Evolutionary conservation across 2,329 filamentous ascomycete species (phyloP).

Genomic region (Penicillium sp.): DNA sequence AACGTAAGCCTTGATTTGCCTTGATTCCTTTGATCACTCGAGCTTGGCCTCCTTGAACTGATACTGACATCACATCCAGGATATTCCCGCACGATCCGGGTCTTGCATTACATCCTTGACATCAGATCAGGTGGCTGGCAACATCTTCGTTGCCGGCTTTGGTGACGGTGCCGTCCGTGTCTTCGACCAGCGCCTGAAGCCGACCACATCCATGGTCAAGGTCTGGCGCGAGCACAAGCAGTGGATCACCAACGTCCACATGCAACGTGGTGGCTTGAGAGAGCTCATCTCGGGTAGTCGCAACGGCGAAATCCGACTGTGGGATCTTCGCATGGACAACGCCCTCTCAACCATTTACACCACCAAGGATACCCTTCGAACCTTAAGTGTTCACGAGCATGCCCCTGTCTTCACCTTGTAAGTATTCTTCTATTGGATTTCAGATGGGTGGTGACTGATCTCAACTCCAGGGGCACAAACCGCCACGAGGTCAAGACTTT

Average conservation of each 20-base stretch:
- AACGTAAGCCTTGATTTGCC: constrained; percentile 47
- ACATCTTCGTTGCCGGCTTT: constrained; percentile 93
- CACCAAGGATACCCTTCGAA: constrained; percentile 72
- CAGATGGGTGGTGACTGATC: constrained; percentile 8
- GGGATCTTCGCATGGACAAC: constrained; percentile 87
- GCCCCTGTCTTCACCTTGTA: constrained; percentile 92
- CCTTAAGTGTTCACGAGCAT: constrained; percentile 90
- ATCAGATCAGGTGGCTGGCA: constrained; percentile 95
- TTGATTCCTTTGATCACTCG: constrained; percentile 6
- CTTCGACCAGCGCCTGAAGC: constrained; percentile 80
- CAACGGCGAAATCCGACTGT: constrained; percentile 89
- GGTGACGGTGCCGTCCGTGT: constrained; percentile 91
- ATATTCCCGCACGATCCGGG: constrained; percentile 89
- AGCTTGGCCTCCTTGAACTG: not conserved
- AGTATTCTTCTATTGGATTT: constrained; percentile 38
- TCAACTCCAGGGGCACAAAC: constrained; percentile 66
- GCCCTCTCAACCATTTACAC: constrained; percentile 68
- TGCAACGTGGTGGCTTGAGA: constrained; percentile 89
- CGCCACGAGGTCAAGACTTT: constrained; percentile 85
- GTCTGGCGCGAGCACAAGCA: constrained; percentile 95
- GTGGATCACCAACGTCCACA: constrained; percentile 94
- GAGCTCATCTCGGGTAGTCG: constrained; percentile 86
- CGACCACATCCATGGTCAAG: constrained; percentile 86
- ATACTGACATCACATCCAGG: constrained; percentile 40
- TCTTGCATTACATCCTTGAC: constrained; percentile 95